phyloP scores from a whole-genome alignment of 768 basidiomycete species.

The Phylloporus sp. region DNA sequence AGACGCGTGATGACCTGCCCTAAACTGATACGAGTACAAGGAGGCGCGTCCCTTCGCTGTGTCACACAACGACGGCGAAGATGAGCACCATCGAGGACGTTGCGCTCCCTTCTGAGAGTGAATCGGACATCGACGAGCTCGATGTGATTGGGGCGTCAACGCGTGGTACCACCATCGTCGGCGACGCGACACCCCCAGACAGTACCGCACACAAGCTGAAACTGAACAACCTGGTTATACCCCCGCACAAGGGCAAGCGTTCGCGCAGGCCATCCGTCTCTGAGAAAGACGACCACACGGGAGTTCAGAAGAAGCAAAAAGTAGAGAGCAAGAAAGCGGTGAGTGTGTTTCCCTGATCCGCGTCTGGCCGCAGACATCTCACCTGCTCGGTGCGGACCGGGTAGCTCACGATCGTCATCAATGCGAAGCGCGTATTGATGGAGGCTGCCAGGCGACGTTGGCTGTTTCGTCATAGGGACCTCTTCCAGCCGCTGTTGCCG shows the following conservation, averaged over 20 bases:
- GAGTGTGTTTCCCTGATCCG: slow-evolving; percentile 4
- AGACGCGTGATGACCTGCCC: slow-evolving; percentile 27
- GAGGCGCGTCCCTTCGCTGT: not conserved
- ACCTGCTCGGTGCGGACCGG: not conserved
- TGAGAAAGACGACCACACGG: not conserved
- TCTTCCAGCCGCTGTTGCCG: slow-evolving; percentile 49
- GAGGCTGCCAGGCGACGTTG: slow-evolving; percentile 45
- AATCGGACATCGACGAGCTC: slow-evolving; percentile 26
- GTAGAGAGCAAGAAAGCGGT: slow-evolving; percentile 41
- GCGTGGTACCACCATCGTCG: slow-evolving; percentile 27
- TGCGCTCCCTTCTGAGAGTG: slow-evolving; percentile 8
- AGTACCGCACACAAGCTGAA: not conserved
- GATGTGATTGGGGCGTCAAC: slow-evolving; percentile 28
- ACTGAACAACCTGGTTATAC: slow-evolving; percentile 9
- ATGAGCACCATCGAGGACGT: slow-evolving; percentile 1
- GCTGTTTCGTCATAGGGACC: slow-evolving; percentile 40
- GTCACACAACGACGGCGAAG: slow-evolving; percentile 1
- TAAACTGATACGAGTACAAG: slow-evolving; percentile 3
- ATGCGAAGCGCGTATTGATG: slow-evolving; percentile 34
- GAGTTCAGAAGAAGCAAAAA: slow-evolving; percentile 28
- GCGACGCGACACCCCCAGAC: slow-evolving; percentile 24
- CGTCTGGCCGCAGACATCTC: not conserved
- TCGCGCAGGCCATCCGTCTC: slow-evolving; percentile 8
- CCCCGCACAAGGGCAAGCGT: slow-evolving; percentile 18
- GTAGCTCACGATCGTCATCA: slow-evolving; percentile 41